Evolutionary conservation across 2,329 filamentous ascomycete genomes (phyloP).

Genomic region (Exophiala oligosperma): DNA sequence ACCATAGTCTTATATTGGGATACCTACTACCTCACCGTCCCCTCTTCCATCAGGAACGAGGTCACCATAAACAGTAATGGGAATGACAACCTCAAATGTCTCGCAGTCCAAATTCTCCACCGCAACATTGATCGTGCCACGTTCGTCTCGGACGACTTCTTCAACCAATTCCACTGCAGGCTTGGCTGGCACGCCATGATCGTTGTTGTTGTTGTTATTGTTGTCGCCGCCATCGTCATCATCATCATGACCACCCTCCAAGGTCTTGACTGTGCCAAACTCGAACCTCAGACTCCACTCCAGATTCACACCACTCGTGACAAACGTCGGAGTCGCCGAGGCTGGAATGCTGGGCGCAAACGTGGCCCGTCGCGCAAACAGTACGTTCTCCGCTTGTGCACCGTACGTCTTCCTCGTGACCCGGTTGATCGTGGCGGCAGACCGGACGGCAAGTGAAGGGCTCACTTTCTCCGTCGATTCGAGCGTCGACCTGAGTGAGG

Average conservation of each 20-base stretch:
- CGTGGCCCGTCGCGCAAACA: conserved; percentile 75
- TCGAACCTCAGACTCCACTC: conserved; percentile 90
- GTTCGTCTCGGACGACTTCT: conserved; percentile 74
- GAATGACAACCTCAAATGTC: conserved; percentile 87
- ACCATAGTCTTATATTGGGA: conserved; percentile 28
- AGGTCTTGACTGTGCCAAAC: conserved; percentile 74
- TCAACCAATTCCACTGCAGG: conserved; percentile 66
- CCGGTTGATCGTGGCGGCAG: conserved; percentile 79
- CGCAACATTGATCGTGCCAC: conserved; percentile 74
- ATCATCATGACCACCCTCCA: conserved; percentile 31
- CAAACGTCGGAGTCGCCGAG: conserved; percentile 82
- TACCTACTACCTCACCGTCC: conserved; percentile 27
- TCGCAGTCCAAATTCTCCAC: conserved; percentile 78
- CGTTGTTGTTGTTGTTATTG: too few species aligned
- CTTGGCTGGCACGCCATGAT: conserved; percentile 1
- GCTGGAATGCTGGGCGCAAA: conserved; percentile 84
- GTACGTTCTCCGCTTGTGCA: conserved; percentile 74
- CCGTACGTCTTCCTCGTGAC: conserved; percentile 82
- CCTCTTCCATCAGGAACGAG: conserved; percentile 44
- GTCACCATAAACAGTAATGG: conserved; percentile 73
- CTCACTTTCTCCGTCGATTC: conserved; percentile 87
- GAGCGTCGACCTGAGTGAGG: conserved; percentile 78
- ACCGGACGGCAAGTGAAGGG: conserved; percentile 76
- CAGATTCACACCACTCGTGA: conserved; percentile 82
- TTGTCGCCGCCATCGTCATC: conserved; percentile 8